Evolutionary conservation across 169 alveolate genomes (phyloP).

Genomic region (Amoebophrya sp.): DNA sequence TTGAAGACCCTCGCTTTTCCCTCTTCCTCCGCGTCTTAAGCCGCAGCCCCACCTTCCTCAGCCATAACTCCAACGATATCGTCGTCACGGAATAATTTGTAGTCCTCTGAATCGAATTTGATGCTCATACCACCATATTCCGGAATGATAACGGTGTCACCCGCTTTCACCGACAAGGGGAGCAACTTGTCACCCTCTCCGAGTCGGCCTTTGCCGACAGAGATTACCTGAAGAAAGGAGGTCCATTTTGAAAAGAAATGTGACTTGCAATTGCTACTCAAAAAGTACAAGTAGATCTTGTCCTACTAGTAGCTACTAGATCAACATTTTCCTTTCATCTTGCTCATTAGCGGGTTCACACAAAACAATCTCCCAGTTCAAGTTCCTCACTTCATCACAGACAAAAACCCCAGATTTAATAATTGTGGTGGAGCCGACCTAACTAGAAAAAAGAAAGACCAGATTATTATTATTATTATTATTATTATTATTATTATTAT

Average conservation of each 20-base stretch:
- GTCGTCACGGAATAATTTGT: constrained; percentile 66
- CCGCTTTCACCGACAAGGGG: constrained; percentile 63
- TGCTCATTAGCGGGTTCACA: not conserved
- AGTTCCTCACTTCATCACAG: not conserved
- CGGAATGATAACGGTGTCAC: constrained; percentile 73
- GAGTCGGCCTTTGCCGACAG: constrained; percentile 33
- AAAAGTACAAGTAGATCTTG: not conserved
- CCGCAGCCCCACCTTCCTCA: not conserved
- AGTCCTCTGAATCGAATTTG: constrained; percentile 67
- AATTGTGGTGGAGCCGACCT: too few relatives aligned
- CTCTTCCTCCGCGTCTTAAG: too few relatives aligned
- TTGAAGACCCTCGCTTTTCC: too few relatives aligned
- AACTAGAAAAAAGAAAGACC: too few relatives aligned
- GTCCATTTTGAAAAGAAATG: too few relatives aligned
- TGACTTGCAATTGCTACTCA: not conserved
- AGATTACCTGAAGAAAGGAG: constrained; percentile 24
- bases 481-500: too few relatives aligned
- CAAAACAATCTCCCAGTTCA: not conserved
- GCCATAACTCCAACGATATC: constrained; percentile 64
- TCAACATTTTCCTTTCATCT: not conserved
- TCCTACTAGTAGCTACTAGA: not conserved
- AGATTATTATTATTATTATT: too few relatives aligned
- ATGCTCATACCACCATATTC: constrained; percentile 76
- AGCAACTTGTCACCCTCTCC: constrained; percentile 29
- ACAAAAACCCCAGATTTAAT: too few relatives aligned